Conservation (phyloP, 208 protist genomes). For the Acanthamoeba healyi region DNA sequence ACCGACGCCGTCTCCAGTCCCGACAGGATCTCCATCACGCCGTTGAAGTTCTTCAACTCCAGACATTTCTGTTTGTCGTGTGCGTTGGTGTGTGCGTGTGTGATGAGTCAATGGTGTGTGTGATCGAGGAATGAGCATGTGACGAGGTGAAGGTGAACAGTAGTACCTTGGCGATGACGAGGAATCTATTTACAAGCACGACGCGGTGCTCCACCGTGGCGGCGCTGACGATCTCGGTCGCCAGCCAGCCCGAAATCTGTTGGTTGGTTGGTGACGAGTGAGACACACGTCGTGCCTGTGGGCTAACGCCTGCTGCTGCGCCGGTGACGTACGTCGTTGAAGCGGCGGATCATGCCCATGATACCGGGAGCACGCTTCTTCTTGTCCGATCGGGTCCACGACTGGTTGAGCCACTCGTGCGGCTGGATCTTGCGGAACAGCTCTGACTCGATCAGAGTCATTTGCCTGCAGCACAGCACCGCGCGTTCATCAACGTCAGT, state of each 20-base stretch:
- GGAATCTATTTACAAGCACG: conserved; percentile 76
- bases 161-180: conserved; percentile 68
- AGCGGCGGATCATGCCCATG: conserved; percentile 75
- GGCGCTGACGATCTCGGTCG: conserved; percentile 67
- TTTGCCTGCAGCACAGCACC: conserved; percentile 71
- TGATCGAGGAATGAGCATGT: too few relatives aligned
- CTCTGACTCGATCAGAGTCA: conserved; percentile 81
- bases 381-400: conserved; percentile 81
- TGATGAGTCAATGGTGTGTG: too few relatives aligned
- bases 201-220: conserved; percentile 52
- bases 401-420: conserved; percentile 78
- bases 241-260: conserved; percentile 34
- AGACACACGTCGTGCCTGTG: not conserved
- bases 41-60: conserved; percentile 73
- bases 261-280: not conserved
- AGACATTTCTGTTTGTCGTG: conserved; percentile 28
- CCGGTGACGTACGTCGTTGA: conserved; percentile 72
- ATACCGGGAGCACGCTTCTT: conserved; percentile 45
- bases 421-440: conserved; percentile 81
- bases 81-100: not conserved
- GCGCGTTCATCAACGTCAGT: too few relatives aligned
- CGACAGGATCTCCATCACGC: conserved; percentile 73
- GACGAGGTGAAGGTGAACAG: too few relatives aligned
- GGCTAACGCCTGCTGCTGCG: too few relatives aligned
- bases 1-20: conserved; percentile 68